Conservation (phyloP, 2,329 filamentous ascomycete species). For the Chaetomium sp. region DNA sequence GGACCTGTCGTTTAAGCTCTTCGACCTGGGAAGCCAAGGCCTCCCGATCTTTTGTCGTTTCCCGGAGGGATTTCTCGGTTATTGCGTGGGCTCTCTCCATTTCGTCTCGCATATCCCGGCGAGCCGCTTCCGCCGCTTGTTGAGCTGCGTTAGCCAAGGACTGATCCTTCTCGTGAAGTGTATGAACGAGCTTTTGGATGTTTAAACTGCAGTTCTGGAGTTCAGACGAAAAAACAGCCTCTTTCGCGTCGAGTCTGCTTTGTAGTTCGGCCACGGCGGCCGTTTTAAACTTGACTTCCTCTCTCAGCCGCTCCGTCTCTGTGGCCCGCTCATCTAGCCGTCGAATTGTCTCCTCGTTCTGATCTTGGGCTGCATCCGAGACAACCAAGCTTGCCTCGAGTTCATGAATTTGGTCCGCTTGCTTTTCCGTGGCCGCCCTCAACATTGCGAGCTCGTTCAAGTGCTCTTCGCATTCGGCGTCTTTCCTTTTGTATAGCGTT, state of each 20-base stretch:
- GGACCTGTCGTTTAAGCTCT: conserved; percentile 33
- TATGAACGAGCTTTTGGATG: conserved; percentile 27
- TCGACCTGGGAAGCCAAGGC: conserved; percentile 38
- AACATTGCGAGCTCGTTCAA: conserved; percentile 24
- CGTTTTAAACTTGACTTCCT: conserved; percentile 28
- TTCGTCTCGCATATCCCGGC: conserved; percentile 39
- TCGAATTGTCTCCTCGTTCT: conserved; percentile 20
- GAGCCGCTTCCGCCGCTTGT: conserved; percentile 38
- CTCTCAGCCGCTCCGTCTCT: conserved; percentile 26
- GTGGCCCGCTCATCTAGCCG: conserved; percentile 16
- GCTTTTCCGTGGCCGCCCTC: conserved; percentile 20
- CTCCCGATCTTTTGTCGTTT: conserved; percentile 31
- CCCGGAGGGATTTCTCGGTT: conserved; percentile 35
- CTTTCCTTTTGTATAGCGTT: conserved; percentile 25
- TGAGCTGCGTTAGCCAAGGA: conserved; percentile 26
- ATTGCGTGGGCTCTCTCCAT: conserved; percentile 36
- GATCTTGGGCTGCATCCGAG: conserved; percentile 25
- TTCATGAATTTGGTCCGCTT: conserved; percentile 29
- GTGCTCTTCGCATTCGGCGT: conserved; percentile 23
- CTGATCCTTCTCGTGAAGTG: conserved; percentile 31
- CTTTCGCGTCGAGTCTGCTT: conserved; percentile 27
- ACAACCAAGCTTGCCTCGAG: conserved; percentile 29
- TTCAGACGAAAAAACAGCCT: conserved; percentile 26
- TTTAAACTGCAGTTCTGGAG: conserved; percentile 26
- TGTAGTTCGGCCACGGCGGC: conserved; percentile 30